phyloP scores from a whole-genome alignment of 208 protist genomes.

The Phytomonas serpens region DNA sequence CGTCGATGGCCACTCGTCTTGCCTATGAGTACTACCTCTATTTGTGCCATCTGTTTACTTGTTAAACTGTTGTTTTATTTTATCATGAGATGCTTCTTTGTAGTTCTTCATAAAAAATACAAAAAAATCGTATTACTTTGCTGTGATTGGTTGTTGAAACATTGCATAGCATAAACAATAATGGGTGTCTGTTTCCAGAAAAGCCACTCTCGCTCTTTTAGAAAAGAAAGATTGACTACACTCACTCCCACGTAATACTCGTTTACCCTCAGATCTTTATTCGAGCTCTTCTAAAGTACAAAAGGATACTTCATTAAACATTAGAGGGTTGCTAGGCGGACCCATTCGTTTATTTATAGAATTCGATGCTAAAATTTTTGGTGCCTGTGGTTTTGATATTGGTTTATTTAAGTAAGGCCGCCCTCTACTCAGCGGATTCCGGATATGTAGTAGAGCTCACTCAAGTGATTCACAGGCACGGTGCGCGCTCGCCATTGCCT shows the following conservation, averaged over 20 bases:
- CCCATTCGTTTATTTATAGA: background rate
- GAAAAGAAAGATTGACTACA: background rate
- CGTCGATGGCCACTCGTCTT: background rate
- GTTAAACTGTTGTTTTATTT: background rate
- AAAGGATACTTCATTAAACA: background rate
- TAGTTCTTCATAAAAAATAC: background rate
- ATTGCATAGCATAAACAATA: background rate
- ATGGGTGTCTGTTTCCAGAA: background rate
- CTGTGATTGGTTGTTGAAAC: background rate
- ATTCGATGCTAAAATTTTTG: background rate
- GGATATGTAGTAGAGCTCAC: slow-evolving; percentile 23
- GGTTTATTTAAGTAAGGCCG: background rate
- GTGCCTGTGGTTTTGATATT: background rate
- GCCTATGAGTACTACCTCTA: background rate
- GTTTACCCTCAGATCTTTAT: background rate
- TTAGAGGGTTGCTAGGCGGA: background rate
- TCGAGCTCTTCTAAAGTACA: background rate
- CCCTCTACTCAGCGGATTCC: slow-evolving; percentile 3
- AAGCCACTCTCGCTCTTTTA: background rate
- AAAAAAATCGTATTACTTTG: background rate
- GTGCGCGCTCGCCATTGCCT: slow-evolving; percentile 19
- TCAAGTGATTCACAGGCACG: slow-evolving; percentile 48
- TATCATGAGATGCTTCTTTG: background rate
- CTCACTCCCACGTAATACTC: background rate
- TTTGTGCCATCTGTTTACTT: background rate